Conservation (phyloP, 108 stramenopile species). For the Cyclotella baltica region DNA sequence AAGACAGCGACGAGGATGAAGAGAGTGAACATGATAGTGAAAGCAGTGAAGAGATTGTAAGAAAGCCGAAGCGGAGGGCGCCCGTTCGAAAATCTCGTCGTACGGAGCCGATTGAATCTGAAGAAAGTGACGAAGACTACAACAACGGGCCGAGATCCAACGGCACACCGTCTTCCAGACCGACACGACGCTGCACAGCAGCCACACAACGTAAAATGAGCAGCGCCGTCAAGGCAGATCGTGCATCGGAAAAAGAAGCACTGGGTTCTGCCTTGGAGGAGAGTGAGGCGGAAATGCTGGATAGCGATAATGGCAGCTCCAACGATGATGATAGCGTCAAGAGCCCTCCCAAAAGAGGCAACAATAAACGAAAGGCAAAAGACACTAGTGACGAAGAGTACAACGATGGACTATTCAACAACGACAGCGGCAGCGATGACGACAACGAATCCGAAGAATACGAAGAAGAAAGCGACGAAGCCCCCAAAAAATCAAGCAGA, state of each 20-base stretch:
- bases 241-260: slow-evolving; percentile 43
- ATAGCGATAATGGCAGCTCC: not conserved
- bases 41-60: not conserved
- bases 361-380: slow-evolving; percentile 10
- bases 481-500: not conserved
- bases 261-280: slow-evolving; percentile 41
- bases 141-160: not conserved
- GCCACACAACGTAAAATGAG: slow-evolving; percentile 32
- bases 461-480: slow-evolving; percentile 35
- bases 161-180: slow-evolving; percentile 15
- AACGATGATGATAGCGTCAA: slow-evolving; percentile 2
- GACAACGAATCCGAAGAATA: slow-evolving; percentile 41
- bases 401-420: slow-evolving; percentile 30
- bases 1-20: not conserved
- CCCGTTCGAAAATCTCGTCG: not conserved
- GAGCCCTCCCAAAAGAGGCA: not conserved
- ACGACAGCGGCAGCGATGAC: slow-evolving; percentile 22
- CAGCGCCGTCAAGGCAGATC: slow-evolving; percentile 30
- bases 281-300: slow-evolving; percentile 42
- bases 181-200: slow-evolving; percentile 26
- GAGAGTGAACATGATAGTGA: slow-evolving; percentile 9
- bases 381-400: slow-evolving; percentile 47
- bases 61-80: not conserved
- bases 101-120: slow-evolving; percentile 1
- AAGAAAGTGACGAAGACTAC: not conserved